Conservation (phyloP, 176 grass and related monocot species). For the Phyllostachys edulis region DNA sequence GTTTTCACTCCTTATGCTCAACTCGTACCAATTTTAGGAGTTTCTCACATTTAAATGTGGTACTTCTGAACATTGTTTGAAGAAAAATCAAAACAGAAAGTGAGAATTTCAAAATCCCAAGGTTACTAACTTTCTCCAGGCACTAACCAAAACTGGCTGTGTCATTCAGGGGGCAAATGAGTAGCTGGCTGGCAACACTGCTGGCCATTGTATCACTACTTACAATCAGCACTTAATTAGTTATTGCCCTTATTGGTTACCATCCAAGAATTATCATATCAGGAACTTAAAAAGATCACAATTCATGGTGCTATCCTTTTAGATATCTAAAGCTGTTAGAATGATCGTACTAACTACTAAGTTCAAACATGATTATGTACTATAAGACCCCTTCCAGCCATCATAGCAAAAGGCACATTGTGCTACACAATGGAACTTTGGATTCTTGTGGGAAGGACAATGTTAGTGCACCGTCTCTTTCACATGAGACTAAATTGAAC, state of each 20-base stretch:
- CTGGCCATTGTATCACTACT: background rate
- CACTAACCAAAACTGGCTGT: background rate
- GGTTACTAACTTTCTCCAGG: background rate
- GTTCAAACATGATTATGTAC: constrained; percentile 1
- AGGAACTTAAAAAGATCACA: background rate
- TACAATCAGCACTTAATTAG: background rate
- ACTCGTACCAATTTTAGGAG: background rate
- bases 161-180: background rate
- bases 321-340: background rate
- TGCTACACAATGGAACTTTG: background rate
- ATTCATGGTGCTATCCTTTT: background rate
- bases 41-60: background rate
- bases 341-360: constrained; percentile 24
- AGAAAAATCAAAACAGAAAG: background rate
- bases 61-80: background rate
- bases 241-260: background rate
- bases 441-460: background rate
- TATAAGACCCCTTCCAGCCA: constrained; percentile 1
- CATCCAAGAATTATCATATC: background rate
- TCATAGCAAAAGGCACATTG: constrained; percentile 7
- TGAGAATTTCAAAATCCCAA: background rate
- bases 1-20: background rate
- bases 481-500: background rate
- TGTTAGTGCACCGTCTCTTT: background rate
- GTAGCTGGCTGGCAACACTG: background rate